Base-by-base conservation (phyloP, 768 basidiomycete genomes). In the Boletus reticuloceps region DNA sequence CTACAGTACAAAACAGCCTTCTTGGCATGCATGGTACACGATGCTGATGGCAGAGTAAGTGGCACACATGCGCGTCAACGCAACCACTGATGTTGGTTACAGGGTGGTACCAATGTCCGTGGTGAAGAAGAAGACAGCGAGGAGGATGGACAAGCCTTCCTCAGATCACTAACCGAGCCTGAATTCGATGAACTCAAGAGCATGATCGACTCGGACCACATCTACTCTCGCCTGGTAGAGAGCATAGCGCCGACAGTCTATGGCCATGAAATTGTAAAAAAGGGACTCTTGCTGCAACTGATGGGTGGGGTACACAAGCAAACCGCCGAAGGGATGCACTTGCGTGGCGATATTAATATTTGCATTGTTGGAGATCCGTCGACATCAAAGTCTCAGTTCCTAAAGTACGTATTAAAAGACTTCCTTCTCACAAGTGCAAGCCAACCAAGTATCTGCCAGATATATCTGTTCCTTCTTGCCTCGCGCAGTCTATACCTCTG, bases 221-320 rank as follows among this genome's bases (percentile, higher is more conserved):
- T 99, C 62, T 99, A 98, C 70, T 85, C 89, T 25, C 85, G 96
- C 9, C 77, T 98, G 6, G 96, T 98, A 22, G 85, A 89, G 65
- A 94, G 91, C 65, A 96, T 98, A 58, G 97, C 97, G 1, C 97
- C 97, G 4, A 98, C 97, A 0, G 96, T 99, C 2, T 98, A 98
- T 64, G 97, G 97, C 1, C 97, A 98, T 68, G 97, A 99, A 67
- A 95, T 98, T 48, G 95, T 98, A 64, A 98, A 99, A 78, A 99
- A 99, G 69, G 97, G 97, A 13, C 79, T 99, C 34, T 75, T 98
- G 22, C 77, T 99, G 17, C 97, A 98, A 68, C 81, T 99, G 25
- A 96, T 99, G 94, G 95, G 97, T 22, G 97, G 97, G 22, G 96
- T 98, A 5, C 96, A 98, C 75, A 99, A 99, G 70, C 85, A 94